These are phyloP conservation scores for Leccinum subrobustum DNA, from an alignment of 1,284 basidiomycete species.

Conservation along the genomic window DNA sequence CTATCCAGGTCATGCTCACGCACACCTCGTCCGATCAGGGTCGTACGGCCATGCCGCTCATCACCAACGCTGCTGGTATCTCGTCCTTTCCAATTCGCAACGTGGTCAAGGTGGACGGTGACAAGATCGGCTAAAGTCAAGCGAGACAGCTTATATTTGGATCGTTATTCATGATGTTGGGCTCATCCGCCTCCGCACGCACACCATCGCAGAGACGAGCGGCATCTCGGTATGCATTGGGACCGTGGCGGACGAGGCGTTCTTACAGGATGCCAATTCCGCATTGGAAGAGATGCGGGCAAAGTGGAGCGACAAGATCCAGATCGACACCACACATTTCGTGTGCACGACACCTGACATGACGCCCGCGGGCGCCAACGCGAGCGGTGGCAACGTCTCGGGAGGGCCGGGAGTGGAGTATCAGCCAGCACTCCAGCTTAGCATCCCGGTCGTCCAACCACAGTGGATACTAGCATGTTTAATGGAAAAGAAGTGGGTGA, in stretches of 20 bases:
- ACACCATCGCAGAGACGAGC: constrained; percentile 91
- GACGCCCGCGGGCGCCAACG: too few relatives aligned
- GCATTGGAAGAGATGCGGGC: constrained; percentile 80
- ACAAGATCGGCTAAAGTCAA: constrained; percentile 51
- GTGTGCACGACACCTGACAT: too few relatives aligned
- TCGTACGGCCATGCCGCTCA: constrained; percentile 66
- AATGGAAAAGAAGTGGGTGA: too few relatives aligned
- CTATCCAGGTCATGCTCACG: constrained; percentile 64
- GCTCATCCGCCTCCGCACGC: constrained; percentile 77
- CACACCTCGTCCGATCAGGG: constrained; percentile 75
- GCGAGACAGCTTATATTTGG: not conserved
- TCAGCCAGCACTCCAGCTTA: too few relatives aligned
- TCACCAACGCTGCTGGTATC: constrained; percentile 66
- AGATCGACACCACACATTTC: constrained; percentile 60
- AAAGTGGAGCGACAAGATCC: constrained; percentile 84
- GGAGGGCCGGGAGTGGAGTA: too few relatives aligned
- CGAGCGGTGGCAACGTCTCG: too few relatives aligned
- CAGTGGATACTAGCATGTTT: too few relatives aligned
- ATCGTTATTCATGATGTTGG: not conserved
- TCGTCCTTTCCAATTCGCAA: constrained; percentile 76
- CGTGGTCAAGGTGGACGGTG: constrained; percentile 58
- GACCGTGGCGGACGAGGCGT: constrained; percentile 72
- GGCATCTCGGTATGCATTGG: constrained; percentile 93
- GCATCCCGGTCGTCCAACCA: too few relatives aligned
- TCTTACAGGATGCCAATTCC: constrained; percentile 76